These are phyloP conservation scores for Babesia bovis DNA, from an alignment of 169 alveolate genomes.

Conservation along the genomic window DNA sequence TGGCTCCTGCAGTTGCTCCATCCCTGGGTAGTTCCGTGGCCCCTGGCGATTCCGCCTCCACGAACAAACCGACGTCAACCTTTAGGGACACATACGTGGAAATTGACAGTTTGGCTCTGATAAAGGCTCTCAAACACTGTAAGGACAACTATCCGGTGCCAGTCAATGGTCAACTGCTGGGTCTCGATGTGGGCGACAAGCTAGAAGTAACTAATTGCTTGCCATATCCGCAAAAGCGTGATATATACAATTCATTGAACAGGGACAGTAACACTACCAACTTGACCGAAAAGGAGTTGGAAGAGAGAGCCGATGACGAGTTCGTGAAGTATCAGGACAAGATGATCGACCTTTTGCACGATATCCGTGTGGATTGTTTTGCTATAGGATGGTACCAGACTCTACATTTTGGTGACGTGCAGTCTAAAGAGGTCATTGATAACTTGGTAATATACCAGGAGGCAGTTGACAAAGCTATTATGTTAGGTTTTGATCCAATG, in stretches of 20 bases:
- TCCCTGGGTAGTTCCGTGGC: not conserved
- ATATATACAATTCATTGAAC: conserved; percentile 68
- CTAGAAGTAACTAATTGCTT: conserved; percentile 84
- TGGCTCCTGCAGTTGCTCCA: not conserved
- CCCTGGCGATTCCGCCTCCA: conserved; percentile 21
- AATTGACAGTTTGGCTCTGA: conserved; percentile 74
- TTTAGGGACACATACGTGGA: conserved; percentile 69
- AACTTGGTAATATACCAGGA: conserved; percentile 78
- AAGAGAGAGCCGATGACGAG: conserved; percentile 82
- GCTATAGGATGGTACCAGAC: conserved; percentile 88
- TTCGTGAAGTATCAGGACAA: conserved; percentile 80
- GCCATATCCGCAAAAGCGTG: conserved; percentile 85
- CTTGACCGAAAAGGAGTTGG: conserved; percentile 78
- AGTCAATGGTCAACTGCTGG: conserved; percentile 84
- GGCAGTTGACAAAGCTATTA: conserved; percentile 71
- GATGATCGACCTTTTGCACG: conserved; percentile 84
- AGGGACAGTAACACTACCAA: conserved; percentile 65
- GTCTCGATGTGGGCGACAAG: conserved; percentile 78
- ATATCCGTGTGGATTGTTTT: conserved; percentile 82
- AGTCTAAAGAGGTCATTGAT: conserved; percentile 77
- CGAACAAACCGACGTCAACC: not conserved
- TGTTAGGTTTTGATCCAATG: conserved; percentile 76
- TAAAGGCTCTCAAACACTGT: conserved; percentile 83
- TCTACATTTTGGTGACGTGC: conserved; percentile 79
- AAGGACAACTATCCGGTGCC: conserved; percentile 81